phyloP scores from a whole-genome alignment of 257 asterid genomes.

The Eustoma russellianum region DNA sequence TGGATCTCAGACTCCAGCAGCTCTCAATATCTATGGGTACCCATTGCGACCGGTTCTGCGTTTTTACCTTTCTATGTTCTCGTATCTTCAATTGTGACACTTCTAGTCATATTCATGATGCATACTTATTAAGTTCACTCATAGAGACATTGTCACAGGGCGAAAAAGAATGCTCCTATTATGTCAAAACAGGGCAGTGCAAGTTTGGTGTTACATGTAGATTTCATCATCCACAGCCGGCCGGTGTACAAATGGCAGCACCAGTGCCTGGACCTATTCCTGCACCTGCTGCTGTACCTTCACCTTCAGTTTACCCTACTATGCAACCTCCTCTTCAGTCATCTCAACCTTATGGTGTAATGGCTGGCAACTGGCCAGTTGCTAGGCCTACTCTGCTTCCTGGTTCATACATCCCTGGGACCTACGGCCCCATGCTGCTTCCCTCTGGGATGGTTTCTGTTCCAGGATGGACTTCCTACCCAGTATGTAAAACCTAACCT shows the following conservation, averaged over 20 bases:
- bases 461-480: conserved; percentile 70
- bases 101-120: conserved; percentile 2
- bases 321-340: conserved; percentile 58
- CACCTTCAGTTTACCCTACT: conserved; percentile 44
- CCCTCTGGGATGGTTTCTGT: conserved; percentile 89
- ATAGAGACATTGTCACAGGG: too few species aligned
- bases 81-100: conserved; percentile 7
- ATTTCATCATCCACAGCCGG: conserved; percentile 90
- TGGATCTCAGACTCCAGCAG: conserved; percentile 54
- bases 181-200: conserved; percentile 81
- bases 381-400: conserved; percentile 65
- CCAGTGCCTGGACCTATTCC: conserved; percentile 46
- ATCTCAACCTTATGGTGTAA: conserved; percentile 73
- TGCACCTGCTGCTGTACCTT: conserved; percentile 41
- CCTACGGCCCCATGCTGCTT: conserved; percentile 64
- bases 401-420: conserved; percentile 64
- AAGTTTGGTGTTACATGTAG: conserved; percentile 89
- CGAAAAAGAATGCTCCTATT: conserved; percentile 86
- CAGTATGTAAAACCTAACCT: conserved; percentile 29
- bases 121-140: conserved; percentile 16
- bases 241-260: conserved; percentile 39
- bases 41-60: conserved; percentile 76
- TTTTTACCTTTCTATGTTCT: conserved; percentile 5
- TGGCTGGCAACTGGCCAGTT: conserved; percentile 83
- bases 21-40: conserved; percentile 61